Base-by-base conservation (phyloP, 2,329 filamentous ascomycete species). In the Diaporthe capsici region DNA sequence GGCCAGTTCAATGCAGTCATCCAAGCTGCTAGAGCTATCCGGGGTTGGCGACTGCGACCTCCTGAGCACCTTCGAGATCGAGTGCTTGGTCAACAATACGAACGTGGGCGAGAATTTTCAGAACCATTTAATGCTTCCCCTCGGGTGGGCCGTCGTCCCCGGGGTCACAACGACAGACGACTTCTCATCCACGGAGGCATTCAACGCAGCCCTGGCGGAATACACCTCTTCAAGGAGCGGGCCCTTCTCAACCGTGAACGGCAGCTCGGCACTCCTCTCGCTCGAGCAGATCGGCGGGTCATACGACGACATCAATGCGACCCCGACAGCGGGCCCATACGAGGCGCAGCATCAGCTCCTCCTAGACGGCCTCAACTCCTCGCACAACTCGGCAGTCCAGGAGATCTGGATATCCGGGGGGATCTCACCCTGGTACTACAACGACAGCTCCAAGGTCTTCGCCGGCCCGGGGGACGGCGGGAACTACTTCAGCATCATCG, bases 91-190 rank as follows among this genome's bases (percentile, higher is more conserved):
- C 49, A 83, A 87, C 65, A 82, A 88, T 22, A 84, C 86, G 5
- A 85, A 85, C 2, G 87, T 89, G 2, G 87, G 88, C 8, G 82
- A 86, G 71, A 86, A 88, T 73, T 86, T 88, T 73, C 87, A 88
- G 76, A 65, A 37, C 9, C 71, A 42, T 1, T 17, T 53, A 7
- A 37, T 37, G 44, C 39, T 47, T 12, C 71, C 58, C 47, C 47
- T 68, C n/a, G 65, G 65, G 13, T 68, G 47, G 47, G 20, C 44
- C 13, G 65, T 39, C 2, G 8, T 53, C n/a, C 65, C 65, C 1
- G 47, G 65, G 1, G 28, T 68, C 31, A 53, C 65, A 34, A 68
- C 65, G 13, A 68, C 47, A 2, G 65, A 68, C 4, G 65, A 68
- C 22, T 68, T 53, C 65, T 53, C 65, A 9, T 49, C 61, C 10